Evolutionary conservation across 163 green algal genomes (phyloP).

Genomic region (Chlamydomonas reinhardtii): DNA sequence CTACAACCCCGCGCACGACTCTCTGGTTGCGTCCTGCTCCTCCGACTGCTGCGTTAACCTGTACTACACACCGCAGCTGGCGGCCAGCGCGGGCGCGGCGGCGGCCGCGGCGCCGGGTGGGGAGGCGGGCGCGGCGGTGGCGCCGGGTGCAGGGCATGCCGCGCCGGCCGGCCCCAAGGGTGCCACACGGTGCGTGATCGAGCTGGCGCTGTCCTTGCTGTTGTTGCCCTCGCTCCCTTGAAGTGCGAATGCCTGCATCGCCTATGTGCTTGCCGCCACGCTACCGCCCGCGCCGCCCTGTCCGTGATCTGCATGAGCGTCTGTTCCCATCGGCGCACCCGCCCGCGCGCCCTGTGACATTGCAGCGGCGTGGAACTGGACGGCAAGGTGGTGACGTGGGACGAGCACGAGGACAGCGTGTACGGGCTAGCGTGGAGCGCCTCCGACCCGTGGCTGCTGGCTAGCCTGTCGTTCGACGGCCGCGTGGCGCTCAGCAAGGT

Average conservation of each 20-base stretch:
- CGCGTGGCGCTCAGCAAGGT: constrained; percentile 81
- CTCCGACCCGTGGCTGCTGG: constrained; percentile 85
- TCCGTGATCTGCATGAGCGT: no score
- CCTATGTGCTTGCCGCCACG: background rate
- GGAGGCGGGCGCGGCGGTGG: background rate
- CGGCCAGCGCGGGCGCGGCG: background rate
- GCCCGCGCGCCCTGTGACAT: no score
- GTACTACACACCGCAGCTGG: constrained; percentile 68
- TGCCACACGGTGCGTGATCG: background rate
- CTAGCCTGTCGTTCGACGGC: constrained; percentile 88
- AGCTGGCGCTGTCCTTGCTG: no score
- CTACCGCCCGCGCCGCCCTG: no score
- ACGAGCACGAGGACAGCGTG: constrained; percentile 90
- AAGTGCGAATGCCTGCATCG: no score
- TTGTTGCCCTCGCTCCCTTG: no score
- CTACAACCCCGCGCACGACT: constrained; percentile 79
- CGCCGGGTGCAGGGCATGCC: background rate
- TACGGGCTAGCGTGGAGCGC: constrained; percentile 85
- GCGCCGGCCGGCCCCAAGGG: background rate
- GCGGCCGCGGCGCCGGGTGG: background rate
- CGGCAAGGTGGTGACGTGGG: constrained; percentile 64
- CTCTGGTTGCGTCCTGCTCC: constrained; percentile 76
- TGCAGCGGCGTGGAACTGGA: constrained; percentile 28
- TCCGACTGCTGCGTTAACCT: constrained; percentile 77
- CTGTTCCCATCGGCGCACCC: no score